These are phyloP conservation scores for Anisodus acutangulus DNA, from an alignment of 257 asterid species.

Conservation along the genomic window DNA sequence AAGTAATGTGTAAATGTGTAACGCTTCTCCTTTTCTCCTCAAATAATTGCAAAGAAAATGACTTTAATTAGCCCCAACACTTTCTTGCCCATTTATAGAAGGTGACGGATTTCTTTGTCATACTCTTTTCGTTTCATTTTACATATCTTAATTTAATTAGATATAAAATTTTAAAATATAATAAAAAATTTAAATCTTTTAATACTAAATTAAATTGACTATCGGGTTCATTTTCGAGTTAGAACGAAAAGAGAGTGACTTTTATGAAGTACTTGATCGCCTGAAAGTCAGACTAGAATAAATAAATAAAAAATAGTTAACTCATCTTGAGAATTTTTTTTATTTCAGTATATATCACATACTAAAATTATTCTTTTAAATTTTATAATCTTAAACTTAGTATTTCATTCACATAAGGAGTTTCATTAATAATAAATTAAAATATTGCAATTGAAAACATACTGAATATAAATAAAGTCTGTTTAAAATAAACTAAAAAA, in stretches of 20 bases:
- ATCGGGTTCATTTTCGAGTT: no score
- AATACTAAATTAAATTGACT: background rate
- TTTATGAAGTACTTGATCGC: no score
- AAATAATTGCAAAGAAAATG: constrained; percentile 29
- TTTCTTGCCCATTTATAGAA: background rate
- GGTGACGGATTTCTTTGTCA: background rate
- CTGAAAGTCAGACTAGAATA: no score
- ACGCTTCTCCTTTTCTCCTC: constrained; percentile 16
- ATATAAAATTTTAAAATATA: background rate
- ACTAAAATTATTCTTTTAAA: background rate
- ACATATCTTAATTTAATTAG: background rate
- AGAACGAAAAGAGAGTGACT: no score
- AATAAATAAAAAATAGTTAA: no score
- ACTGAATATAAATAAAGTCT: no score
- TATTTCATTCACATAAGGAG: background rate
- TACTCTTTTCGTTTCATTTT: no score
- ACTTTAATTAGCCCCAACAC: background rate
- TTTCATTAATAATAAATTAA: no score
- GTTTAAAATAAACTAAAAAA: no score
- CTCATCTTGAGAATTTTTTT: no score
- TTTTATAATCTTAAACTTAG: background rate
- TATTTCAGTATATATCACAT: background rate
- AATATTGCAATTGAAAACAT: no score
- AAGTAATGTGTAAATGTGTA: background rate
- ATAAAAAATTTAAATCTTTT: no score